Evolutionary conservation across 805 yeast genomes (phyloP).

Genomic region (Kluyveromyces starmeri): DNA sequence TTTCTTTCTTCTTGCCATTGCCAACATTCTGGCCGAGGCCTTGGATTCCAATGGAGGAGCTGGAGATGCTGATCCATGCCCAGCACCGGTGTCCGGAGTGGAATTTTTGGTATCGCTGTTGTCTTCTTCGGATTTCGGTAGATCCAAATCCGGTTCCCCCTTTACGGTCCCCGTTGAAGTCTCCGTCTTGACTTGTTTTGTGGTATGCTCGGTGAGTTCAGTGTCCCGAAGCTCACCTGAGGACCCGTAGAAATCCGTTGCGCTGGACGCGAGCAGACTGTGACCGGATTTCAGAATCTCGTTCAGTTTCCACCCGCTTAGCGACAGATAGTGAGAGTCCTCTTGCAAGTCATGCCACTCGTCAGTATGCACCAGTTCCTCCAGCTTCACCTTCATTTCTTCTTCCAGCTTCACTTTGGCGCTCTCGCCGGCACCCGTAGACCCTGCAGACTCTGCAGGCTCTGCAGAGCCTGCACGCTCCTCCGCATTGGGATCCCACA

Average conservation of each 20-base stretch:
- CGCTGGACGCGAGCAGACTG: constrained; percentile 21
- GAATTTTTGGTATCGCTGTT: constrained; percentile 2
- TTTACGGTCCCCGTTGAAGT: constrained; percentile 26
- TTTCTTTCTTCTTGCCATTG: constrained; percentile 89
- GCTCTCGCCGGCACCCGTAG: constrained; percentile 16
- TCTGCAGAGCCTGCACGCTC: constrained; percentile 9
- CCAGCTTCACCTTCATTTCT: constrained; percentile 25
- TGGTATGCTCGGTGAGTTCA: constrained; percentile 9
- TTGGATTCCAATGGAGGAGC: constrained; percentile 18
- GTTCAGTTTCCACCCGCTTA: constrained; percentile 22
- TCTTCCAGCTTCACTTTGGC: constrained; percentile 29
- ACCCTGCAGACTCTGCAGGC: no score
- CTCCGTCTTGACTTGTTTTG: constrained; percentile 19
- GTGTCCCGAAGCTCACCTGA: constrained; percentile 8
- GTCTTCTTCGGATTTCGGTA: constrained; percentile 11
- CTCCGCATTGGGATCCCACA: constrained; percentile 75
- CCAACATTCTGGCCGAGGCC: constrained; percentile 72
- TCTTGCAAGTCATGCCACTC: constrained; percentile 19
- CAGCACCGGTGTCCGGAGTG: constrained; percentile 11
- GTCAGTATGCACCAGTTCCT: constrained; percentile 18
- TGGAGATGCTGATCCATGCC: constrained; percentile 14
- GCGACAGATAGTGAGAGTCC: constrained; percentile 14
- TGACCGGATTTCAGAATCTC: constrained; percentile 24
- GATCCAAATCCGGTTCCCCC: constrained; percentile 14
- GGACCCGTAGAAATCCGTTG: constrained; percentile 5